Evolutionary conservation across 2,329 filamentous ascomycete genomes (phyloP).

Genomic region (Laburnicola sp.): DNA sequence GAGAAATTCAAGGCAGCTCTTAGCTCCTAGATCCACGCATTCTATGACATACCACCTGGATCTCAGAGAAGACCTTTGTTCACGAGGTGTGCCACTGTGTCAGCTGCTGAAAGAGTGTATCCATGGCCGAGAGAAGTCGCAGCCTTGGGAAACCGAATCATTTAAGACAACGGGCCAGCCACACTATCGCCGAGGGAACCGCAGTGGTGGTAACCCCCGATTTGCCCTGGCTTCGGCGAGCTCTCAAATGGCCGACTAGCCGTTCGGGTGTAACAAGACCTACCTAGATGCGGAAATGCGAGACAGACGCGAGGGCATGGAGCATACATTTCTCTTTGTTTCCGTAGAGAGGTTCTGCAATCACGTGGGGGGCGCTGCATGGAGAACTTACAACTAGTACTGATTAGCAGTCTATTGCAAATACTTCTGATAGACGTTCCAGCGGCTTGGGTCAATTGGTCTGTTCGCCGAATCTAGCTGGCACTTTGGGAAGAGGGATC

Average conservation of each 20-base stretch:
- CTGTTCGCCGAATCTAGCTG: neutral
- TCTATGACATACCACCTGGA: no score
- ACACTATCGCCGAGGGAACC: neutral
- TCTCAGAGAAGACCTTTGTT: no score
- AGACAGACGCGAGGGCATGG: neutral
- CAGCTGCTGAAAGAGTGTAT: no score
- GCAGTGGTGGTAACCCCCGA: neutral
- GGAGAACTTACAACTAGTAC: no score
- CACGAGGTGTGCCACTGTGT: no score
- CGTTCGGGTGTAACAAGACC: neutral
- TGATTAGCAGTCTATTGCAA: neutral
- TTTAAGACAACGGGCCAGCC: neutral
- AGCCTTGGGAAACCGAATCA: neutral
- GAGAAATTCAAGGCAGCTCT: no score
- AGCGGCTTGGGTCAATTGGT: constrained; percentile 4
- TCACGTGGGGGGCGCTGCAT: neutral
- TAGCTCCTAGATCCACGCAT: no score
- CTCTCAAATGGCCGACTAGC: neutral
- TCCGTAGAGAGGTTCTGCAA: neutral
- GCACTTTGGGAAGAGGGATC: neutral
- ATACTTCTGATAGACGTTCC: neutral
- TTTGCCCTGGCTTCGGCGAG: neutral
- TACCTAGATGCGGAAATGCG: neutral
- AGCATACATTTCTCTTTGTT: neutral
- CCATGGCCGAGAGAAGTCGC: no score